Conservation (phyloP, 2,329 filamentous ascomycete genomes). For the Pyricularia pennisetigena region DNA sequence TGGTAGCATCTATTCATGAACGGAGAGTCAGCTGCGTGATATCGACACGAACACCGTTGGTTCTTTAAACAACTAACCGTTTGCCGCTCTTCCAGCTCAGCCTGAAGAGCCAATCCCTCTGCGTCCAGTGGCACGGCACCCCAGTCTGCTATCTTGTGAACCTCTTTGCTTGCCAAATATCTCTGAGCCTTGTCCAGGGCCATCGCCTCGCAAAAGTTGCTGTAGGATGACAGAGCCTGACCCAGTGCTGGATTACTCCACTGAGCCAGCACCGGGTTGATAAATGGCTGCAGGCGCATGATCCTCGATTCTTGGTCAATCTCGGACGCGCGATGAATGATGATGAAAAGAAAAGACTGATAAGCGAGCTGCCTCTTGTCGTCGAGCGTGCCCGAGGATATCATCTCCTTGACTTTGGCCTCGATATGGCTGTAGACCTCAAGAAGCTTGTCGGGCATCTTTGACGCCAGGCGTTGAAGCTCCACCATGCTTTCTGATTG, state of each 20-base stretch:
- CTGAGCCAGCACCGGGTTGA: constrained; percentile 69
- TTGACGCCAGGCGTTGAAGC: constrained; percentile 76
- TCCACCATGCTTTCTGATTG: constrained; percentile 80
- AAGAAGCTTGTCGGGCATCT: constrained; percentile 84
- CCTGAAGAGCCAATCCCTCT: constrained; percentile 71
- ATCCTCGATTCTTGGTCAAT: constrained; percentile 64
- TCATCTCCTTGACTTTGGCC: constrained; percentile 70
- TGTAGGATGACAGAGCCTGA: constrained; percentile 61
- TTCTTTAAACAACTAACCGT: constrained; percentile 34
- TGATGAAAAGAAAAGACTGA: constrained; percentile 85
- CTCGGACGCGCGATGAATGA: constrained; percentile 75
- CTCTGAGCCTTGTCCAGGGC: constrained; percentile 71
- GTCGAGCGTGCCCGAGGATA: constrained; percentile 62
- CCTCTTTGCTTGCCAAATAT: constrained; percentile 60
- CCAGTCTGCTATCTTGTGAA: constrained; percentile 76
- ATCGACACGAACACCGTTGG: not conserved
- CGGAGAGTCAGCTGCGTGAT: not conserved
- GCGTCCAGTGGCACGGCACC: constrained; percentile 64
- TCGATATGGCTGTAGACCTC: constrained; percentile 84
- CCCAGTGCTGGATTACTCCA: constrained; percentile 69
- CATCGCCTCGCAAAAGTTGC: constrained; percentile 69
- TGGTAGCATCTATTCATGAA: constrained; percentile 49
- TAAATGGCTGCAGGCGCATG: constrained; percentile 62
- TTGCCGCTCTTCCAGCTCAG: constrained; percentile 65
- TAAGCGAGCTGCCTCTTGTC: constrained; percentile 80